These are phyloP conservation scores for Saccharomycopsis capsularis DNA, from an alignment of 805 yeast genomes.

Conservation along the genomic window DNA sequence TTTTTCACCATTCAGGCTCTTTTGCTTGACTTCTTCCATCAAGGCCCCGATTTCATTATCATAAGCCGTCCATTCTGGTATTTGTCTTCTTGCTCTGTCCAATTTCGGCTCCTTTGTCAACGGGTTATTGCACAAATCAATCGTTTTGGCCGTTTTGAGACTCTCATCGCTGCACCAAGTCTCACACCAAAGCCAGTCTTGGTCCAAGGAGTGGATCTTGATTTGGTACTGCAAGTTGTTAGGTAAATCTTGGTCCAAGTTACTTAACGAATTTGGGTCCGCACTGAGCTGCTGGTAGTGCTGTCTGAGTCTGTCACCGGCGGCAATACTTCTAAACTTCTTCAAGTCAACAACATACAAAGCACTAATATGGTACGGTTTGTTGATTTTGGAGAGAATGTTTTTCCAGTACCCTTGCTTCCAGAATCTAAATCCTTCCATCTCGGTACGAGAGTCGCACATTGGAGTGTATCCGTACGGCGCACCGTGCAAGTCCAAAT, in stretches of 20 bases:
- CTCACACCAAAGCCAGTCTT: constrained; percentile 91
- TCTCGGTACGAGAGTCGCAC: constrained; percentile 74
- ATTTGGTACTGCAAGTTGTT: constrained; percentile 68
- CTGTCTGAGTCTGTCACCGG: constrained; percentile 75
- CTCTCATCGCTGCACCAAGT: constrained; percentile 78
- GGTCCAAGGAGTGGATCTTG: constrained; percentile 66
- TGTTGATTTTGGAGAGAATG: constrained; percentile 45
- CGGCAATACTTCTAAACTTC: constrained; percentile 53
- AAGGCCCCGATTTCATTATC: constrained; percentile 45
- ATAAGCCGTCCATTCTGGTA: constrained; percentile 71
- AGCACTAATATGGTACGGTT: constrained; percentile 78
- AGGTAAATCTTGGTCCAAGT: constrained; percentile 90
- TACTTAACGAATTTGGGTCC: constrained; percentile 72
- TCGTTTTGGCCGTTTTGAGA: constrained; percentile 59
- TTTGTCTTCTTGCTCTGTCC: constrained; percentile 65
- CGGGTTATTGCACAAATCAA: constrained; percentile 82
- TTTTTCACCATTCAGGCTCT: neutral
- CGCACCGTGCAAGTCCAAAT: constrained; percentile 66
- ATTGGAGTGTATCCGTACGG: constrained; percentile 84
- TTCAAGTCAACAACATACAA: constrained; percentile 72
- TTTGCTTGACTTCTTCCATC: constrained; percentile 21
- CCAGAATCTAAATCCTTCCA: constrained; percentile 90
- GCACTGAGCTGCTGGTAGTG: constrained; percentile 79
- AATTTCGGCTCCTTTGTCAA: constrained; percentile 72
- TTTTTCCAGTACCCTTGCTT: constrained; percentile 84